Percentiles rank a stretch among this genome's conserved stretches.
Conservation (phyloP, 371 early-diverging fungal species). For the Mucor ambiguus region DNA sequence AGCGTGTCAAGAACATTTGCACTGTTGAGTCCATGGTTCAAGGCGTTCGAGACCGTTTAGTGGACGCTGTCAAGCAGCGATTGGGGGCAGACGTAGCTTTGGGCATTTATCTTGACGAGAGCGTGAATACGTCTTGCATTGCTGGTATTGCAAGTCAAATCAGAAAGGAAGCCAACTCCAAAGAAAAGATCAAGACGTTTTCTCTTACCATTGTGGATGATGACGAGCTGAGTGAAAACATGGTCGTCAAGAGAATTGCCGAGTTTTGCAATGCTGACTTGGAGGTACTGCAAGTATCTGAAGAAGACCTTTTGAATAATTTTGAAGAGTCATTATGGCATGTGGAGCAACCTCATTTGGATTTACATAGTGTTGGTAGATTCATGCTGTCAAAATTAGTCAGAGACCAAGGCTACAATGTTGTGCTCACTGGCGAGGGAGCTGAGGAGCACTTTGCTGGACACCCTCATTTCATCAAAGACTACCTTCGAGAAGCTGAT, state of each 20-base stretch:
- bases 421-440: constrained; percentile 63
- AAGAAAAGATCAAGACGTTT: constrained; percentile 18
- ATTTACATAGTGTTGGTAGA: constrained; percentile 8
- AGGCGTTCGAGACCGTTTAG: constrained; percentile 23
- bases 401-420: constrained; percentile 39
- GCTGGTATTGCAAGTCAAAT: constrained; percentile 23
- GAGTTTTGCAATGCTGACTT: constrained; percentile 16
- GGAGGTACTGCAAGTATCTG: constrained; percentile 14
- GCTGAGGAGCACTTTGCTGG: constrained; percentile 72
- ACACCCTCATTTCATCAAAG: constrained; percentile 28
- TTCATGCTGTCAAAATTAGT: constrained; percentile 17
- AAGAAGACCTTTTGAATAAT: neutral
- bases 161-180: constrained; percentile 15
- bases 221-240: constrained; percentile 6
- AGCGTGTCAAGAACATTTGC: constrained; percentile 11
- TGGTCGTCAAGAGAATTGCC: constrained; percentile 22
- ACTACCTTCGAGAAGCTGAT: constrained; percentile 29
- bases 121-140: constrained; percentile 19
- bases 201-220: constrained; percentile 19
- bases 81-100: constrained; percentile 20
- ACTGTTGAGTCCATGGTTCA: constrained; percentile 22
- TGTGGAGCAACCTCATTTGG: constrained; percentile 12
- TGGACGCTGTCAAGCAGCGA: constrained; percentile 19
- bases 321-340: constrained; percentile 27
- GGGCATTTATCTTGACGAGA: constrained; percentile 21